A percentile compares a stretch with the other conserved stretches of the same genome.
Conservation (phyloP, 2,329 filamentous ascomycete genomes). For the Ophiostoma tasmaniense region DNA sequence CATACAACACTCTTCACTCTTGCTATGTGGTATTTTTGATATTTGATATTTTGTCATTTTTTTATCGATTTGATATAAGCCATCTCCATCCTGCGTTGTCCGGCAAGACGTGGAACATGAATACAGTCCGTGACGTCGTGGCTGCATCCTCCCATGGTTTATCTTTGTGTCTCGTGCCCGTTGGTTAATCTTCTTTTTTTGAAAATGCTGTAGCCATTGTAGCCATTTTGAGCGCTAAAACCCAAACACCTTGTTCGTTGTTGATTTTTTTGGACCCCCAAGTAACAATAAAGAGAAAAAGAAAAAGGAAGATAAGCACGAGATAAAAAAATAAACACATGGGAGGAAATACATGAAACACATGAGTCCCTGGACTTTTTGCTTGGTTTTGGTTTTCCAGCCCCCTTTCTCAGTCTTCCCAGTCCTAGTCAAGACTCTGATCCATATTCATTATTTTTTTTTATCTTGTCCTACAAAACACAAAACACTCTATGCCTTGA, state of each 20-base stretch:
- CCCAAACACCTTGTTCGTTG: slow-evolving; percentile 8
- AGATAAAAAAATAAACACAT: slow-evolving; percentile 2
- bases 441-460: slow-evolving; percentile 8
- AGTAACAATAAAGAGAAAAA: slow-evolving; percentile 9
- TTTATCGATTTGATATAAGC: background rate
- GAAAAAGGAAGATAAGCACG: slow-evolving; percentile 9
- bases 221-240: slow-evolving; percentile 14
- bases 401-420: too few relatives aligned
- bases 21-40: background rate
- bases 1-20: background rate
- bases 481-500: slow-evolving; percentile 57
- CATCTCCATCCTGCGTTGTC: background rate
- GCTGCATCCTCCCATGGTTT: background rate
- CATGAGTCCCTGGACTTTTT: background rate
- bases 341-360: slow-evolving; percentile 1
- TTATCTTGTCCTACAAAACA: background rate
- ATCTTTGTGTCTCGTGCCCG: background rate
- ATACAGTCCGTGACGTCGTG: background rate
- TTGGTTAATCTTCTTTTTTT: background rate
- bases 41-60: background rate
- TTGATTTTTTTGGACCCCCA: slow-evolving; percentile 10
- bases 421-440: too few relatives aligned
- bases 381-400: too few relatives aligned
- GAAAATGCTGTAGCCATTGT: slow-evolving; percentile 10
- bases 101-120: background rate